phyloP scores from a whole-genome alignment of 805 yeast genomes.

The Kregervanrija pseudodelftensis region DNA sequence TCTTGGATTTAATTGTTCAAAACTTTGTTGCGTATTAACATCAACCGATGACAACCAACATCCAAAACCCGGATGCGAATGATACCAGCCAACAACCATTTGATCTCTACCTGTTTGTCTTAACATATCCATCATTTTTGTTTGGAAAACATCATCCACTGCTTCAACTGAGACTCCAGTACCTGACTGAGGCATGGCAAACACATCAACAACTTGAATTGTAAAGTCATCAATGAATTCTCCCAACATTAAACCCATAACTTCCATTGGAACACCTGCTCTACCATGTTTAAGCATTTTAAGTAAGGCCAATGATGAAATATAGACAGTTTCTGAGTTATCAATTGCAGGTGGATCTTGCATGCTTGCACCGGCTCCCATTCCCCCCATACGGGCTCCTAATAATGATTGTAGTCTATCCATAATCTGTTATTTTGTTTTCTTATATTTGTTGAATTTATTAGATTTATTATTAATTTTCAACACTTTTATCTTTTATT shows the following conservation, averaged over 20 bases:
- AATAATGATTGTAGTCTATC: constrained; percentile 28
- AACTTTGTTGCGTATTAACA: constrained; percentile 95
- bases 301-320: constrained; percentile 87
- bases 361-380: constrained; percentile 17
- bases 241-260: constrained; percentile 98
- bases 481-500: too few relatives aligned
- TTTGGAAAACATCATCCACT: constrained; percentile 97
- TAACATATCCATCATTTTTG: constrained; percentile 99
- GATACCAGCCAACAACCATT: constrained; percentile 99
- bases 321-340: constrained; percentile 93
- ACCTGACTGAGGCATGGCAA: constrained; percentile 97
- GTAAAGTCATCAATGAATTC: constrained; percentile 97
- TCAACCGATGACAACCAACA: constrained; percentile 98
- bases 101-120: constrained; percentile 99
- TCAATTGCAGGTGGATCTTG: constrained; percentile 79
- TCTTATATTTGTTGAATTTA: too few relatives aligned
- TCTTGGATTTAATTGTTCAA: constrained; percentile 89
- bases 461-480: too few relatives aligned
- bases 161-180: constrained; percentile 99
- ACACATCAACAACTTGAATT: constrained; percentile 93
- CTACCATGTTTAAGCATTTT: constrained; percentile 98
- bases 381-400: constrained; percentile 28
- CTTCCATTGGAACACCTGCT: constrained; percentile 75
- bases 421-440: constrained; percentile 11
- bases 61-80: constrained; percentile 99